Percentiles rank a stretch among this genome's conserved stretches.
Conservation (phyloP, 257 asterid genomes). For the Datura wrightii region DNA sequence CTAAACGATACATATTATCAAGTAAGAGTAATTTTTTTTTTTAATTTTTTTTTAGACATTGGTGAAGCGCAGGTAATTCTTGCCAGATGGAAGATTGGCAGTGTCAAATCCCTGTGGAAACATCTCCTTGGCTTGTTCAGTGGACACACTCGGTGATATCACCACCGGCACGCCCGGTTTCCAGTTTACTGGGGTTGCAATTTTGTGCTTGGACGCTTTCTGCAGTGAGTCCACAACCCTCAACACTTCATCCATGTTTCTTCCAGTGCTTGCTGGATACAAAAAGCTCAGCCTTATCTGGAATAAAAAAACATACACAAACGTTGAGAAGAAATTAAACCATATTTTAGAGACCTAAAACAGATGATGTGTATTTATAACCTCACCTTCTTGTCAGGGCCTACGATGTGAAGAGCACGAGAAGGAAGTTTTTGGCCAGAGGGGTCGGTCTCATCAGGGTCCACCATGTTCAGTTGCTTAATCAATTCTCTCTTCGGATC, state of each 20-base stretch:
- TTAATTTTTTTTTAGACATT: background rate
- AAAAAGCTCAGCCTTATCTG: constrained; percentile 77
- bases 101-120: constrained; percentile 68
- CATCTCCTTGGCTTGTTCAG: constrained; percentile 62
- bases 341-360: too few relatives aligned
- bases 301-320: background rate
- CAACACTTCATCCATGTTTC: constrained; percentile 90
- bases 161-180: constrained; percentile 70
- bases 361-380: background rate
- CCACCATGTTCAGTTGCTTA: constrained; percentile 86
- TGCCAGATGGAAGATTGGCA: constrained; percentile 66
- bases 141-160: constrained; percentile 60
- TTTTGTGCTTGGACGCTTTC: constrained; percentile 62
- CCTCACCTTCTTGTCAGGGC: constrained; percentile 71
- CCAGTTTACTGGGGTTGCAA: constrained; percentile 89
- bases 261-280: constrained; percentile 82
- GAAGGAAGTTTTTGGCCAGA: constrained; percentile 58
- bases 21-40: too few relatives aligned
- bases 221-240: constrained; percentile 73
- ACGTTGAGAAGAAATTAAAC: too few relatives aligned
- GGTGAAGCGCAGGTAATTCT: constrained; percentile 73
- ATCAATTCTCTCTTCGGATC: constrained; percentile 66
- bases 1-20: too few relatives aligned
- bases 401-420: constrained; percentile 81
- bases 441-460: constrained; percentile 71